Evolutionary conservation across 192 early-diverging fungal species (phyloP).

Genomic region (Rhizophlyctis rosea): DNA sequence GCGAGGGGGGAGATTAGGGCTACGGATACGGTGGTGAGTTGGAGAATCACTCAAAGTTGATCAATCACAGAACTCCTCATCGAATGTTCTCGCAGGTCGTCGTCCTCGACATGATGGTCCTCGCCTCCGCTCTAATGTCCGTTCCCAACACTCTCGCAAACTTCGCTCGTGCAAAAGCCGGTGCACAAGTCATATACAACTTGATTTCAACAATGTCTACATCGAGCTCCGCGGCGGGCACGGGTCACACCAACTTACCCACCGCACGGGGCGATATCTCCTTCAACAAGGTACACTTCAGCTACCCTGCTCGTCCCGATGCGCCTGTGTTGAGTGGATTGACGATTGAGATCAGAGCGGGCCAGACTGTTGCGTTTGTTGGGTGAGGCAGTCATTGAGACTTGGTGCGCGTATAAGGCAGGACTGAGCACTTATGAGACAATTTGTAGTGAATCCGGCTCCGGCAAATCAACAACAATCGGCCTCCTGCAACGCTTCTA

Average conservation of each 20-base stretch:
- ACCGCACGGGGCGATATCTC: constrained; percentile 40
- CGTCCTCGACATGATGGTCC: constrained; percentile 33
- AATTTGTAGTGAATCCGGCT: constrained; percentile 74
- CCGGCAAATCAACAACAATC: constrained; percentile 64
- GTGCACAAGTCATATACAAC: constrained; percentile 68
- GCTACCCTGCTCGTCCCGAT: constrained; percentile 56
- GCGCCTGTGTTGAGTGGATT: constrained; percentile 56
- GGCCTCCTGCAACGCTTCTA: constrained; percentile 77
- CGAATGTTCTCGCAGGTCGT: constrained; percentile 11
- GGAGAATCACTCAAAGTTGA: too few species aligned
- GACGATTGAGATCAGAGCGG: constrained; percentile 50
- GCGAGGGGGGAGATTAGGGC: background rate
- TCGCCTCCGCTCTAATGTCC: constrained; percentile 60
- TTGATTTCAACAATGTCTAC: constrained; percentile 63
- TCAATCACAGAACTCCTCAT: too few species aligned
- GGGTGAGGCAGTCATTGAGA: constrained; percentile 72
- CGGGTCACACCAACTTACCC: background rate
- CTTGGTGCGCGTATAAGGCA: constrained; percentile 44
- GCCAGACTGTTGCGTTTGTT: constrained; percentile 77
- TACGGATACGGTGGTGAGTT: constrained; percentile 11
- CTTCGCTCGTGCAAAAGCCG: constrained; percentile 67
- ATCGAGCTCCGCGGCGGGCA: constrained; percentile 51
- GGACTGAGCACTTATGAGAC: constrained; percentile 79
- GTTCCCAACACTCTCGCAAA: constrained; percentile 71
- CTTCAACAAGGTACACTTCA: constrained; percentile 61